Conservation (phyloP, 78 protist genomes). For the Dictyostelium capitatum region DNA sequence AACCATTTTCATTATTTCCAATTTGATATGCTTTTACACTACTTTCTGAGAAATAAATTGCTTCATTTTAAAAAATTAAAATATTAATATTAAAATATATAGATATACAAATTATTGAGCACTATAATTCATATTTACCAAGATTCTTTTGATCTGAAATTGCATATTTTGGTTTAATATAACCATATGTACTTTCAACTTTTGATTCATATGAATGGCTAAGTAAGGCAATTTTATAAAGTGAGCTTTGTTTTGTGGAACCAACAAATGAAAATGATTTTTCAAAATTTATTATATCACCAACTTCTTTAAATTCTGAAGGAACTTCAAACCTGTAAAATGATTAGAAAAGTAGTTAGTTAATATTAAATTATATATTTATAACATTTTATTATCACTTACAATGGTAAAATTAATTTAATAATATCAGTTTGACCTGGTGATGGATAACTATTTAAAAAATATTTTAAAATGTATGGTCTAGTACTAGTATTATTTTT, state of each 20-base stretch:
- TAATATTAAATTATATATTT: no score
- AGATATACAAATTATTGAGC: background rate
- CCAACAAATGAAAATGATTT: background rate
- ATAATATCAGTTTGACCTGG: background rate
- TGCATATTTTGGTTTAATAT: background rate
- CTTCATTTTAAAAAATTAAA: background rate
- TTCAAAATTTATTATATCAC: background rate
- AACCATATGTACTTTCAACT: background rate
- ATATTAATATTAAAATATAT: background rate
- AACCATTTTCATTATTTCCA: background rate
- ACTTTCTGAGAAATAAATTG: background rate
- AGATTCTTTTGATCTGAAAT: background rate
- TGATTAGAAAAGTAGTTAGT: no score
- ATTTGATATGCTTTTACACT: background rate
- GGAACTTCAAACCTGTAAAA: background rate
- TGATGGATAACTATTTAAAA: slow-evolving; percentile 10
- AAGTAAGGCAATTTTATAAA: background rate
- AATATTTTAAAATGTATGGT: background rate
- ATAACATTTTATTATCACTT: no score
- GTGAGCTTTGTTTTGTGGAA: background rate
- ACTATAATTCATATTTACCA: background rate
- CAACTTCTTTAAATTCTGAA: background rate
- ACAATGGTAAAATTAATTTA: no score
- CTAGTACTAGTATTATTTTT: no score
- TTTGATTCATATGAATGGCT: slow-evolving; percentile 3